phyloP scores from a whole-genome alignment of 805 yeast genomes.

The Candida silvicultrix region DNA sequence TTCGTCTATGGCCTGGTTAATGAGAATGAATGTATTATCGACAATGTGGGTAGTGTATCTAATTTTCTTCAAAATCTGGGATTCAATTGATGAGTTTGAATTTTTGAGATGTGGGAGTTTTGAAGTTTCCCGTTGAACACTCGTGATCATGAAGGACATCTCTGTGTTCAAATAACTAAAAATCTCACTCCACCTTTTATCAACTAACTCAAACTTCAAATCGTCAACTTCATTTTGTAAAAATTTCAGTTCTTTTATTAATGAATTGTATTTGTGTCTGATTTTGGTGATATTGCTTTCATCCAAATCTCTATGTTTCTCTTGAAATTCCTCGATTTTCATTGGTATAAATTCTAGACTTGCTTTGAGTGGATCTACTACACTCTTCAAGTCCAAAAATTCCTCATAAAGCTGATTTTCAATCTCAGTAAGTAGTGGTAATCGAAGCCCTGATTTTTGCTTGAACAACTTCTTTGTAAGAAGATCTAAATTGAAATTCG shows the following conservation, averaged over 20 bases:
- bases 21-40: constrained; percentile 31
- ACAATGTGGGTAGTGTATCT: constrained; percentile 32
- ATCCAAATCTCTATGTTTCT: constrained; percentile 14
- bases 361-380: constrained; percentile 45
- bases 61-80: constrained; percentile 26
- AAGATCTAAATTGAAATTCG: constrained; percentile 29
- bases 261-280: constrained; percentile 30
- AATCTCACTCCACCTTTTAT: constrained; percentile 49
- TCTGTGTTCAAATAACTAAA: constrained; percentile 43
- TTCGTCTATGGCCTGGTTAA: constrained; percentile 35
- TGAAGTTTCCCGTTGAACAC: constrained; percentile 19
- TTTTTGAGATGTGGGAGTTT: constrained; percentile 19
- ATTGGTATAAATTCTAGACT: constrained; percentile 45
- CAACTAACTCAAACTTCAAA: constrained; percentile 41
- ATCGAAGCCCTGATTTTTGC: constrained; percentile 23
- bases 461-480: constrained; percentile 25
- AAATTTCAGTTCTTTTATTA: constrained; percentile 34
- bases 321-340: constrained; percentile 37
- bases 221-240: constrained; percentile 34
- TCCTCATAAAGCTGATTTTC: constrained; percentile 35
- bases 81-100: constrained; percentile 12
- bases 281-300: constrained; percentile 22
- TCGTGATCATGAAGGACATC: constrained; percentile 23
- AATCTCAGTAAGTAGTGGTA: constrained; percentile 33
- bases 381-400: constrained; percentile 34